Conservation (phyloP, 164 flowering plant genomes). For the Litsea cubeba region DNA sequence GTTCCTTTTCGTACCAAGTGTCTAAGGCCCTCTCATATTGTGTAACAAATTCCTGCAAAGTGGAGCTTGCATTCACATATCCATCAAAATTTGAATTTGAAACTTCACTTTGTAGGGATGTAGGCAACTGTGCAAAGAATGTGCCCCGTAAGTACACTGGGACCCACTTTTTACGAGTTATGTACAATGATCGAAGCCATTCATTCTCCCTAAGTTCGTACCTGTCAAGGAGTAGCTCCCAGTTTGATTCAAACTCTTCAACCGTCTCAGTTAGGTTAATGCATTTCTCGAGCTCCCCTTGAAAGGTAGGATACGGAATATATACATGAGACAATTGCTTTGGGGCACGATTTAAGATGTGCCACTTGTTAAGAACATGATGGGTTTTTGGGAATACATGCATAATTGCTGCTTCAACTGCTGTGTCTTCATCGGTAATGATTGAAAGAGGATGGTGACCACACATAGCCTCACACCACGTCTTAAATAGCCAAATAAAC, state of each 20-base stretch:
- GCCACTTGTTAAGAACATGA: slow-evolving; percentile 47
- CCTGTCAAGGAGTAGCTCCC: slow-evolving; percentile 49
- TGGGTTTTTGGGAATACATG: slow-evolving; percentile 37
- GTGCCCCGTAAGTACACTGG: slow-evolving; percentile 56
- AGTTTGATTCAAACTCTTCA: slow-evolving; percentile 61
- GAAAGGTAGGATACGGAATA: slow-evolving; percentile 31
- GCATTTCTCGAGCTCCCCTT: slow-evolving; percentile 41
- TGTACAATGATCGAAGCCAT: slow-evolving; percentile 54
- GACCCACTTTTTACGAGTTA: slow-evolving; percentile 52
- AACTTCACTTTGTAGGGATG: slow-evolving; percentile 31
- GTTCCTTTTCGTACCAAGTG: slow-evolving; percentile 46
- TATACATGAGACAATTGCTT: slow-evolving; percentile 31
- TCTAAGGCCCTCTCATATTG: slow-evolving; percentile 56
- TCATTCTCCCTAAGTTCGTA: slow-evolving; percentile 50
- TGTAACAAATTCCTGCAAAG: slow-evolving; percentile 38
- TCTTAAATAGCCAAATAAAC: slow-evolving; percentile 41
- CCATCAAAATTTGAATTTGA: slow-evolving; percentile 62
- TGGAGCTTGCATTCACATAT: slow-evolving; percentile 62
- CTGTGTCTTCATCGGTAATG: slow-evolving; percentile 38
- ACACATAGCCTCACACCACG: slow-evolving; percentile 39
- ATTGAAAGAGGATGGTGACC: slow-evolving; percentile 33
- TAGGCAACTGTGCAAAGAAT: slow-evolving; percentile 52
- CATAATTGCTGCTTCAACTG: slow-evolving; percentile 27
- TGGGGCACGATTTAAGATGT: slow-evolving; percentile 35
- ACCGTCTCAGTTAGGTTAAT: slow-evolving; percentile 33